phyloP scores from a whole-genome alignment of 371 early-diverging fungal genomes.

The Mortierella polycephala region DNA sequence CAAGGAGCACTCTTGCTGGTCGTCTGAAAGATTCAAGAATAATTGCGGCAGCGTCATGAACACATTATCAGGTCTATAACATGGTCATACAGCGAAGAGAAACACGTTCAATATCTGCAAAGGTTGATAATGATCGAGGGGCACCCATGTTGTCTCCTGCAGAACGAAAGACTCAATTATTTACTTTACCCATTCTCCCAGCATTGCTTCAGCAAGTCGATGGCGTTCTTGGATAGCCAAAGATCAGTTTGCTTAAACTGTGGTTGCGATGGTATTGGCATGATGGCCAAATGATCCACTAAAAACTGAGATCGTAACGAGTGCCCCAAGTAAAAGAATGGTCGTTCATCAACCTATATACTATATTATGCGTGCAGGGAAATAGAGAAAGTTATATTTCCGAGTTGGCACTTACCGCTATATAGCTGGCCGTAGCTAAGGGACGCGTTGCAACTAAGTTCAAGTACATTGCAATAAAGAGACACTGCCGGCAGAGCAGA shows the following conservation, averaged over 20 bases:
- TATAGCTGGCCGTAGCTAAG: constrained; percentile 22
- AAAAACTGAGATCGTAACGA: constrained; percentile 16
- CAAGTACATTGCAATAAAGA: constrained; percentile 33
- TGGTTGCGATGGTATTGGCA: constrained; percentile 13
- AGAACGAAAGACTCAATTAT: neutral
- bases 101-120: neutral
- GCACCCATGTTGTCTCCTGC: neutral
- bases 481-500: constrained; percentile 7
- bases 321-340: neutral
- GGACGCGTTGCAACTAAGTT: constrained; percentile 24
- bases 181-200: constrained; percentile 38
- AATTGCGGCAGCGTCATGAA: constrained; percentile 35
- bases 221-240: constrained; percentile 17
- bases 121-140: neutral
- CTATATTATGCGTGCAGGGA: neutral
- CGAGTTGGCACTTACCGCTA: constrained; percentile 20
- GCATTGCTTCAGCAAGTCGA: constrained; percentile 28
- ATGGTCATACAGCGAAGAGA: neutral
- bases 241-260: neutral
- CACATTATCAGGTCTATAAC: constrained; percentile 37
- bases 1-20: constrained; percentile 30
- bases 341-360: neutral
- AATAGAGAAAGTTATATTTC: neutral
- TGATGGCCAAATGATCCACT: constrained; percentile 35
- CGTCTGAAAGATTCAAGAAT: constrained; percentile 31